phyloP scores from a whole-genome alignment of 768 basidiomycete species.

The Lepiota subincarnata region DNA sequence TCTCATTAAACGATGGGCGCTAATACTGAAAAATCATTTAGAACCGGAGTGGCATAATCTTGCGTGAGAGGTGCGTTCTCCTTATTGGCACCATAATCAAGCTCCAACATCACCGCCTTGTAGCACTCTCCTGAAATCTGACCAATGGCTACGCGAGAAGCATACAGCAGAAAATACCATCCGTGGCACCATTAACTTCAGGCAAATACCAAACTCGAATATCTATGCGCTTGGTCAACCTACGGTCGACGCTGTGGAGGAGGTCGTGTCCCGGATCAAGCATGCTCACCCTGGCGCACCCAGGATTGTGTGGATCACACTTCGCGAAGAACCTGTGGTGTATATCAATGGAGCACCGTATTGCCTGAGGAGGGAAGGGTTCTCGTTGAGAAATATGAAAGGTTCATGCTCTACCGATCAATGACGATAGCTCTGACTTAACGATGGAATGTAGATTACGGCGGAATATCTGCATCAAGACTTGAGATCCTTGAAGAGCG shows the following conservation, averaged over 20 bases:
- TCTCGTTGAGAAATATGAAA: constrained; percentile 93
- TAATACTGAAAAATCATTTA: constrained; percentile 23
- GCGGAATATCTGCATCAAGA: constrained; percentile 88
- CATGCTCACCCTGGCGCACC: constrained; percentile 53
- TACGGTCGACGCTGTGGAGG: constrained; percentile 79
- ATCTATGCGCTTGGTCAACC: constrained; percentile 96
- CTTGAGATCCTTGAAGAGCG: constrained; percentile 90
- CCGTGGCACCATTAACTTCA: constrained; percentile 94
- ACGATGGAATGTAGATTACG: constrained; percentile 61
- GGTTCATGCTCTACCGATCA: constrained; percentile 33
- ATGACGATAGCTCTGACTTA: background rate
- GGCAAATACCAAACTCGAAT: constrained; percentile 72
- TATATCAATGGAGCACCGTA: constrained; percentile 93
- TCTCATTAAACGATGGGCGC: background rate
- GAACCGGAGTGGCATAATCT: constrained; percentile 91
- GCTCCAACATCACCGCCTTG: background rate
- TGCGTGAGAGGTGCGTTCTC: constrained; percentile 69
- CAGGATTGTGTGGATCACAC: constrained; percentile 82
- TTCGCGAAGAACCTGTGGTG: constrained; percentile 90
- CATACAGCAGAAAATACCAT: constrained; percentile 62
- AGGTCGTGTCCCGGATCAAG: constrained; percentile 67
- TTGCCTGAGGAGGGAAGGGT: constrained; percentile 80
- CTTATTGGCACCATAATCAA: background rate
- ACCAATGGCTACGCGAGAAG: constrained; percentile 82
- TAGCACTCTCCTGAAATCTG: constrained; percentile 87